These are phyloP conservation scores for grape (Vitis vinifera) DNA, from an alignment of 164 flowering plant genomes.

Conservation along the genomic window ASM3070453v1 NC_081821.1:14902001-14902500, in stretches of 20 bases:
- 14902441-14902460: slow-evolving; percentile 88
- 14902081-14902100: slow-evolving; percentile 80
- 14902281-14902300: too few relatives aligned
- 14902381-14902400: neutral
- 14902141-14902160: slow-evolving; percentile 2
- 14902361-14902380: too few relatives aligned
- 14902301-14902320: too few relatives aligned
- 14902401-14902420: neutral
- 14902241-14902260: too few relatives aligned
- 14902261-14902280: too few relatives aligned
- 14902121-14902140: slow-evolving; percentile 4
- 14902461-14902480: slow-evolving; percentile 85
- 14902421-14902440: slow-evolving; percentile 48
- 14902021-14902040: slow-evolving; percentile 80
- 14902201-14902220: too few relatives aligned
- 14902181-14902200: too few relatives aligned
- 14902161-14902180: too few relatives aligned
- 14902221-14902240: too few relatives aligned
- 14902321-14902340: too few relatives aligned
- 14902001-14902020: slow-evolving; percentile 87
- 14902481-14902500: slow-evolving; percentile 64
- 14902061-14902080: slow-evolving; percentile 61
- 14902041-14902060: slow-evolving; percentile 81
- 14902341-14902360: too few relatives aligned
- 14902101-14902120: slow-evolving; percentile 93